Conservation (phyloP, 2,329 filamentous ascomycete genomes). For the Sarocladium brachiariae region DNA sequence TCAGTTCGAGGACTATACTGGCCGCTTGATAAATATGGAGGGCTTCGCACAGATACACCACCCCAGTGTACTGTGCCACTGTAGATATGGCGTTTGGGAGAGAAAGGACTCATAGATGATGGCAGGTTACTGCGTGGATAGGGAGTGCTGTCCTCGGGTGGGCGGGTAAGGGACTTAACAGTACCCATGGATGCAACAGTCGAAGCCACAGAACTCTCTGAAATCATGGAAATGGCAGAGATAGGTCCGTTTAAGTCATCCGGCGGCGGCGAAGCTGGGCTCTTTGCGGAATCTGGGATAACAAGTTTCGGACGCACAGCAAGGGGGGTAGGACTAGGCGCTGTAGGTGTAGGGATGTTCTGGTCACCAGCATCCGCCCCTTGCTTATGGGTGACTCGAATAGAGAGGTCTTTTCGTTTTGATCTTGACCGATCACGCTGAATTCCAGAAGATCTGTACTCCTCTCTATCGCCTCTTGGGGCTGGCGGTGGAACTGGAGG, state of each 20-base stretch:
- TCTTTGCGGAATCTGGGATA: slow-evolving; percentile 18
- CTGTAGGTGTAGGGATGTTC: slow-evolving; percentile 24
- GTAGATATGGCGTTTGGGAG: slow-evolving; percentile 14
- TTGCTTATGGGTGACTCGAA: not conserved
- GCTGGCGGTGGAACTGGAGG: not conserved
- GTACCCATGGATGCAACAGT: slow-evolving; percentile 16
- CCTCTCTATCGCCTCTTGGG: not conserved
- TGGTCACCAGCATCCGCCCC: not conserved
- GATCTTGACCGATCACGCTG: not conserved
- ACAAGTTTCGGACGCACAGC: slow-evolving; percentile 22
- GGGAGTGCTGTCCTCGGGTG: slow-evolving; percentile 24
- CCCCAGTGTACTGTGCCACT: slow-evolving; percentile 14
- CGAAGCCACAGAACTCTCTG: slow-evolving; percentile 17
- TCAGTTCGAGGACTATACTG: not conserved
- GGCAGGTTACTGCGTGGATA: slow-evolving; percentile 19
- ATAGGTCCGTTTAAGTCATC: not conserved
- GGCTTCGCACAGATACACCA: slow-evolving; percentile 6
- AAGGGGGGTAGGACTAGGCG: slow-evolving; percentile 26
- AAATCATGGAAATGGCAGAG: slow-evolving; percentile 10
- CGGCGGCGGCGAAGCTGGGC: not conserved
- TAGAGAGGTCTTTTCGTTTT: not conserved
- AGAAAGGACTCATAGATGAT: slow-evolving; percentile 12
- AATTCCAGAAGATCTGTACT: not conserved
- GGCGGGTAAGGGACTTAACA: slow-evolving; percentile 19
- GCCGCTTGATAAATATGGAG: no score